Evolutionary conservation across 2,329 filamentous ascomycete genomes (phyloP).

Genomic region (Alternaria alternata): DNA sequence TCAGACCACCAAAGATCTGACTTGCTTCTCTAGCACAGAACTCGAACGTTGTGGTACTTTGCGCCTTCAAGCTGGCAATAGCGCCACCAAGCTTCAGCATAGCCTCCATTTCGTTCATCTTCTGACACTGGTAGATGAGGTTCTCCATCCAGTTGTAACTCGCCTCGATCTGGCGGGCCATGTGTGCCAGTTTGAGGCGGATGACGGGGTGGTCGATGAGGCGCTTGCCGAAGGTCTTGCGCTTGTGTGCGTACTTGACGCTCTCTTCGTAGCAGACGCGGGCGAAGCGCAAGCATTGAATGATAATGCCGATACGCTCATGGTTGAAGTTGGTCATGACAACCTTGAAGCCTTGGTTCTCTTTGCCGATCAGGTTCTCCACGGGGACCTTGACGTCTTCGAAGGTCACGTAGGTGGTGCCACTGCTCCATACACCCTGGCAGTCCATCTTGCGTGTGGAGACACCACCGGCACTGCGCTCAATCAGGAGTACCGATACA

Average conservation of each 20-base stretch:
- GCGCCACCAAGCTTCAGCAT: conserved; percentile 95
- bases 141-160: conserved; percentile 98
- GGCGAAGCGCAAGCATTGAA: conserved; percentile 93
- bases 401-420: conserved; percentile 97
- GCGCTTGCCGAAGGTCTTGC: conserved; percentile 93
- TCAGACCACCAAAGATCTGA: conserved; percentile 96
- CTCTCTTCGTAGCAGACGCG: conserved; percentile 97
- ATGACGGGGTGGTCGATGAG: conserved; percentile 98
- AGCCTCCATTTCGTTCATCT: conserved; percentile 92
- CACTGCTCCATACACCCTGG: conserved; percentile 93
- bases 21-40: conserved; percentile 96
- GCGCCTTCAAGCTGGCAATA: conserved; percentile 93
- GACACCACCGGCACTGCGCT: conserved; percentile 83
- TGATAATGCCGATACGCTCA: conserved; percentile 98
- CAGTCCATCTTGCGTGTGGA: conserved; percentile 90
- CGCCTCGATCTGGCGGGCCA: conserved; percentile 97
- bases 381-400: conserved; percentile 99
- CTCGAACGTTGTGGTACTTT: conserved; percentile 93
- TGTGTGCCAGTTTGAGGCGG: conserved; percentile 95
- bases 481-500: conserved; percentile 88
- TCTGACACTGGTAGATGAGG: conserved; percentile 88
- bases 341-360: conserved; percentile 97
- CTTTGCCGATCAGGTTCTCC: conserved; percentile 97
- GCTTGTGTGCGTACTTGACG: conserved; percentile 97
- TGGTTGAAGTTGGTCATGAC: conserved; percentile 99